Evolutionary conservation across 2,329 filamentous ascomycete species (phyloP), one percentile per base, ranked within the genome.

Genomic region (Penicillium sp.): DNA sequence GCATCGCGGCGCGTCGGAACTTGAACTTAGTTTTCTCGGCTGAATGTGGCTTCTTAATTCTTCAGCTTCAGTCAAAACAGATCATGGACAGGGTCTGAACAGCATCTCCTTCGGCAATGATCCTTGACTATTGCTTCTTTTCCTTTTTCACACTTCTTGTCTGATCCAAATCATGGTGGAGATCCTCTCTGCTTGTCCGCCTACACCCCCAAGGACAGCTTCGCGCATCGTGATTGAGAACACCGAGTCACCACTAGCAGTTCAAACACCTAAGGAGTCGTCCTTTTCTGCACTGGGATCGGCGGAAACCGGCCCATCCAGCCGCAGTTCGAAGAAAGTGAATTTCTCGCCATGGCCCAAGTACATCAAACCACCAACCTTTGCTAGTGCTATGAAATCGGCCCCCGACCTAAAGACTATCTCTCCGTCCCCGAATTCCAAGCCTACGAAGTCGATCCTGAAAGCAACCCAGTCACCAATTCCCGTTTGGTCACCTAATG

Each of bases 381-480:
- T 72, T 58, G 59, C 70, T 47, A 70, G 68, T 52, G 64, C 70
- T 13, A 53, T 62, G 29, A 70, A 68, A 41, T 59, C 73, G 47
- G 78, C 75, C 62, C 75, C 77, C n/a, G 75, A 77, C 7, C 64
- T 81, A 19, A 76, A 79, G 50, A 73, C 75, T 27, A 69, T 83
- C 4, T 79, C 78, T 34, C 79, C 79, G 54, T 72, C 71, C 40
- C 79, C 79, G 59, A 78, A 83, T 61, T 79, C 76, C 44, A 83
- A 80, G 61, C 83, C 85, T 6, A 71, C 82, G n/a, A 88, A 87
- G 66, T 88, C 87, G 4, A 99, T 99, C 52, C 82, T 99, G 58
- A 99, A 99, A 72, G 82, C 86, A 23, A 72, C 80, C 73, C 70
- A 76, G 74, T 65, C 68, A 58, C 75, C 68, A 48, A 72, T 65